These are phyloP conservation scores for Ceratorhiza oryzae-sativae DNA, from an alignment of 1,284 basidiomycete species.

Conservation along the genomic window DNA sequence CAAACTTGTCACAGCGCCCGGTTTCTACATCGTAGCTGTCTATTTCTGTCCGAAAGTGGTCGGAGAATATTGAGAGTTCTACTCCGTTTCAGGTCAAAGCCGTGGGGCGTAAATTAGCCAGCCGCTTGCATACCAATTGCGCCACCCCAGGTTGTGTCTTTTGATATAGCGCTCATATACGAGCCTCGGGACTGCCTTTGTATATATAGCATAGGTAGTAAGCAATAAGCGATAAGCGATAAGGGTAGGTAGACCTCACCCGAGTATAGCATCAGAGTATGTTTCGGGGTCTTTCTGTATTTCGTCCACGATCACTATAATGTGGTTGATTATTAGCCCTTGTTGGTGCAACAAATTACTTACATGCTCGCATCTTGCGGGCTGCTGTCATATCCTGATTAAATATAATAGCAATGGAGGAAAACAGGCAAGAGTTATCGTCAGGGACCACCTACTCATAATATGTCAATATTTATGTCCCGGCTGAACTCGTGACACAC, in stretches of 20 bases:
- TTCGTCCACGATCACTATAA: slow-evolving; percentile 78
- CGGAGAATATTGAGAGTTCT: slow-evolving; percentile 82
- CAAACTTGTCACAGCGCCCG: slow-evolving; percentile 86
- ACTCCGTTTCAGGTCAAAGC: background rate
- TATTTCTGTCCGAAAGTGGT: slow-evolving; percentile 84
- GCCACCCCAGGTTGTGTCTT: slow-evolving; percentile 87
- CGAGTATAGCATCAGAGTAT: slow-evolving; percentile 84
- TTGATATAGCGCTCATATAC: slow-evolving; percentile 82
- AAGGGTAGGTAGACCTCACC: slow-evolving; percentile 58
- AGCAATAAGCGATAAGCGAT: slow-evolving; percentile 11
- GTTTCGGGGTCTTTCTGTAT: slow-evolving; percentile 73
- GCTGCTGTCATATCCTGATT: slow-evolving; percentile 78
- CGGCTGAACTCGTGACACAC: slow-evolving; percentile 44
- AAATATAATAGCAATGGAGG: slow-evolving; percentile 82
- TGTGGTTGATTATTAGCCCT: background rate
- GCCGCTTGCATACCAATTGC: slow-evolving; percentile 72
- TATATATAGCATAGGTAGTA: background rate
- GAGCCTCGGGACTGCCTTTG: slow-evolving; percentile 69
- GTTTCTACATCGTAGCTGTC: slow-evolving; percentile 90
- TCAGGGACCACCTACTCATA: slow-evolving; percentile 80
- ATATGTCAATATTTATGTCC: background rate
- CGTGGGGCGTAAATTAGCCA: slow-evolving; percentile 1
- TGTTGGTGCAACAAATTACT: slow-evolving; percentile 41
- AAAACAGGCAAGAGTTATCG: slow-evolving; percentile 93
- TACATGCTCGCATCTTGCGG: slow-evolving; percentile 66